Evolutionary conservation across 2,329 filamentous ascomycete species (phyloP), one percentile per base, ranked within the genome.

Genomic region (Colletotrichum lindemuthianum): DNA sequence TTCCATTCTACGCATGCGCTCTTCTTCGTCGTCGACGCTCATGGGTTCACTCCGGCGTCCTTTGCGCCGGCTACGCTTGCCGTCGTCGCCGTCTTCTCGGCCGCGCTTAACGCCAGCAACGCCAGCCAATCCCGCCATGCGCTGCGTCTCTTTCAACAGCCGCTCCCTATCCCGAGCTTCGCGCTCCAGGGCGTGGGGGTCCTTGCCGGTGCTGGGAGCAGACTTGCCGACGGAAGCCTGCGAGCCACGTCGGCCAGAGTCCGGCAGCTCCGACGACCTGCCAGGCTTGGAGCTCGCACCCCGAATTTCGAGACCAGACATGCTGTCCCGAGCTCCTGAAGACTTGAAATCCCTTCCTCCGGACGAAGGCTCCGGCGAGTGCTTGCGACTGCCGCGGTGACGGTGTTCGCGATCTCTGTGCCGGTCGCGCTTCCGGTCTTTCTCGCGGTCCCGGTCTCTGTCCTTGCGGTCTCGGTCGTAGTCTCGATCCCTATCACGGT

Each of bases 161-260:
- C 90, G 82, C 74, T 91, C 88, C 49, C 88, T 82, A 71, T 90
- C 85, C 13, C 88, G 81, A 11, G 86, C 86, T 72, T 91, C 89
- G 24, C 90, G 86, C 75, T 92, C 90, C 0, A 89, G 79, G 2
- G 90, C 89, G 74, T 92, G 89, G n/a, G 86, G 82, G 68, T 91
- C 88, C 64, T 81, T 82, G 43, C 69, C 45, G 34, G 70, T 52
- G 49, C 56, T 60, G 44, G 52, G 67, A 33, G 54, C 51, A n/a
- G 36, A 68, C 53, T 64, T 74, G 71, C 43, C 8, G 57, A 68
- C 53, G 40, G 76, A 77, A 7, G 75, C 70, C 60, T 78, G 75
- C 4, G 78, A 79, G 47, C 72, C 71, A 16, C 77, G 76, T 34
- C 80, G 76, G 49, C 76, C 70, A 32, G 68, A 50, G 34, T 75